Evolutionary conservation across 1,139 yeast species (phyloP), one percentile per base, ranked within the genome.

Genomic region (Yamadazyma pseudoaaseri): DNA sequence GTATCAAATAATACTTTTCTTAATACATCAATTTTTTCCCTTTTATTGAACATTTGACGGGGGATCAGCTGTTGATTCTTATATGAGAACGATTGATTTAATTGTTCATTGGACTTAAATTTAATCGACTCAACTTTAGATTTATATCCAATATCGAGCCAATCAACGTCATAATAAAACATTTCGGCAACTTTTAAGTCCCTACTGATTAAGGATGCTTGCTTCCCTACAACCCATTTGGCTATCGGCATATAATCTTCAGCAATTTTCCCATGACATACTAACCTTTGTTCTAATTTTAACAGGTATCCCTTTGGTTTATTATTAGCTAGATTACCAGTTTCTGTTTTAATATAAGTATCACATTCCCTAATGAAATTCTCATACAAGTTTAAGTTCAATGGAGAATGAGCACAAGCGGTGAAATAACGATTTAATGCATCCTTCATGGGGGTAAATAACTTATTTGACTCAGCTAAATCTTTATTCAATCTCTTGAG

Each of bases 111-210:
- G n/a, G n/a, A 9, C 43, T 20, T 33, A 39, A 11, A 27, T 29
- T 25, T n/a, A 8, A 22, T 16, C 25, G 8, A 23, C 13, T 27
- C 35, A 10, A 24, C 29, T 9, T 18, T 17, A 4, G 15, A 21
- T 13, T 11, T 23, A 9, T 62, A 58, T 4, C 73, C 73, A 5
- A 82, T 56, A 13, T 73, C 70, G 7, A 86, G 61, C 96, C 96
- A 86, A 22, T 70, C 66, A 0, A 80, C 79, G 46, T 86, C 81
- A 51, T 82, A 80, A 48, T 81, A 81, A 48, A 73, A 83, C 27
- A 86, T 50, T 26, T 70, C 74, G 0, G 76, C 61, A 2, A 73
- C 55, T 42, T 70, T 64, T 34, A 65, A 56, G 27, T 69, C 76
- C 14, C 69, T 60, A 15, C 52, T 54, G 4, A 72, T 57, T 24